Base-by-base conservation (phyloP, 208 protist species). In the Trypanosoma platydactyli region DNA sequence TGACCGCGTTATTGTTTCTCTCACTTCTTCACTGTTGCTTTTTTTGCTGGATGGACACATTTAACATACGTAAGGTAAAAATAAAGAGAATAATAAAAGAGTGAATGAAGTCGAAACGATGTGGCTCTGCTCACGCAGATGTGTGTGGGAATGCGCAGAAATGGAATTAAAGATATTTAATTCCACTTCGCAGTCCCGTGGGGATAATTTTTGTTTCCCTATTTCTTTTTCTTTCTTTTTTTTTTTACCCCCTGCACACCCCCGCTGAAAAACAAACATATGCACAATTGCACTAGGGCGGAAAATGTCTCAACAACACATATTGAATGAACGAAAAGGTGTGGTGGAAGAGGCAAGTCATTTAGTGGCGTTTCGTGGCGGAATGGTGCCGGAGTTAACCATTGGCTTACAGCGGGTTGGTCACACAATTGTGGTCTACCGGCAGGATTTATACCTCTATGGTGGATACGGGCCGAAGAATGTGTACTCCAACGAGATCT, bases 391-490 rank as follows among this genome's bases (percentile, higher is more conserved):
- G 0, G 86, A 95, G 64, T 72, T 86, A 66, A 84, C 83, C 35
- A 80, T 81, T 5, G 73, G 71, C 12, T 64, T 94, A 67, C 90
- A 88, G 29, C 86, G 87, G 22, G 76, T 84, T 15, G 90, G 87
- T 22, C 90, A 96, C 77, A 84, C 77, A 1, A 81, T 78, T n/a
- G 65, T 96, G 24, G 76, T 84, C 45, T 92, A 94, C 60, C 68
- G 86, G 35, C 62, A 81, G 25, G 71, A 86, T 61, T 58, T 94
- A 16, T 92, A 90, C 61, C 69, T 96, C 51, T 96, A 89, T 67
- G 90, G 90, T 24, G 90, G 90, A 0, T 73, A 81, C 53, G 89
- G 84, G 40, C 68, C 58, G 12, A 91, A 86, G 30, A 84, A 81
- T 40, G 71, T 80, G 50, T 96, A 88, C 62, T 77, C 61, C 38